Evolutionary conservation across 73 alveolate species (phyloP).

Genomic region (Stentor coeruleus): DNA sequence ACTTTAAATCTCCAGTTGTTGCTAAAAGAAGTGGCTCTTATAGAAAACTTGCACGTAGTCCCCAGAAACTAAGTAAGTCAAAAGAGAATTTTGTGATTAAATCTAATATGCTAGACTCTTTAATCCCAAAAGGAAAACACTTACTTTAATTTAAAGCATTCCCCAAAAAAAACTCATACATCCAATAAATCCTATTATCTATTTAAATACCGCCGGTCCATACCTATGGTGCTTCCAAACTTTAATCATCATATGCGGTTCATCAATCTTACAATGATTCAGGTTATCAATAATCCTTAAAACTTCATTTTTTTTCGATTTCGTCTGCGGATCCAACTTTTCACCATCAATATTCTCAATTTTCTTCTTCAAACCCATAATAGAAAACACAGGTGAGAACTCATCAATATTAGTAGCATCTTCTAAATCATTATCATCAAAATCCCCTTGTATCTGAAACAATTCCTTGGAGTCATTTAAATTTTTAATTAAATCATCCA

Average conservation of each 20-base stretch:
- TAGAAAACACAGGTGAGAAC: neutral
- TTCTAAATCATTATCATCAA: neutral
- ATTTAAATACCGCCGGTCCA: conserved; percentile 13
- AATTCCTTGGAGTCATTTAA: neutral
- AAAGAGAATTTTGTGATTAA: too few species aligned
- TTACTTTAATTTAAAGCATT: too few species aligned
- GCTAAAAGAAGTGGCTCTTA: too few species aligned
- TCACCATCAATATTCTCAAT: neutral
- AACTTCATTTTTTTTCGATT: neutral
- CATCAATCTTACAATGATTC: neutral
- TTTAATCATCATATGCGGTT: conserved; percentile 22
- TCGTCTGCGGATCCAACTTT: neutral
- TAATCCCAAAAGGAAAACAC: too few species aligned
- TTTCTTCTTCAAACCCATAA: neutral
- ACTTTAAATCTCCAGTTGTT: too few species aligned
- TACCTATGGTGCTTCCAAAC: conserved; percentile 3
- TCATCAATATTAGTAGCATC: neutral
- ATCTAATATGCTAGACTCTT: too few species aligned
- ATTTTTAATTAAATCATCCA: too few species aligned
- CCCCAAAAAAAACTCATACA: too few species aligned
- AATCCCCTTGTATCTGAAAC: too few species aligned
- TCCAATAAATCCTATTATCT: too few species aligned
- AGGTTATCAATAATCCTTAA: neutral
- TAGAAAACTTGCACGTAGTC: too few species aligned
- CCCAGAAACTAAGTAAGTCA: too few species aligned